Conservation (phyloP, 169 alveolate species). For the Plasmodium yoelii region DNA sequence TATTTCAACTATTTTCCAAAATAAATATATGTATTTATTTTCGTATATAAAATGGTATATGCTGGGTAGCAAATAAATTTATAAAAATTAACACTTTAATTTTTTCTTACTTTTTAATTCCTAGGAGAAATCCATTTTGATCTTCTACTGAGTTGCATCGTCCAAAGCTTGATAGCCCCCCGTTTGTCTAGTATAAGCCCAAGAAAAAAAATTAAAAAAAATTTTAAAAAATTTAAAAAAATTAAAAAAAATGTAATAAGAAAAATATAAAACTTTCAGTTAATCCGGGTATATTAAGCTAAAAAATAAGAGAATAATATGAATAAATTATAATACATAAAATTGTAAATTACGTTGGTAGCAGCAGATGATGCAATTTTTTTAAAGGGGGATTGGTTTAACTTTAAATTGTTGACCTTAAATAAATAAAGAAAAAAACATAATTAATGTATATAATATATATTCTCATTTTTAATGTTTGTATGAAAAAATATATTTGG, state of each 20-base stretch:
- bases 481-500: no score
- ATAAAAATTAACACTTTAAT: neutral
- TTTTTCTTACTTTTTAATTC: constrained; percentile 55
- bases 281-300: neutral
- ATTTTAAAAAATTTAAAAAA: no score
- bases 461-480: no score
- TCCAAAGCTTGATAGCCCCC: constrained; percentile 68
- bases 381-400: constrained; percentile 45
- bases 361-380: constrained; percentile 74
- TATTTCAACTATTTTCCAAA: neutral
- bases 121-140: constrained; percentile 45
- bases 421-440: neutral
- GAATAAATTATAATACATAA: neutral
- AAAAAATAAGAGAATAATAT: constrained; percentile 2
- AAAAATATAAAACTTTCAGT: neutral
- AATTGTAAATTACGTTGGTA: constrained; percentile 32
- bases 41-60: neutral
- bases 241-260: neutral
- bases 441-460: no score
- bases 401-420: constrained; percentile 69
- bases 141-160: constrained; percentile 65
- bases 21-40: neutral
- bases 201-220: neutral
- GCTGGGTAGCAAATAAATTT: neutral
- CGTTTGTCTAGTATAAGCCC: constrained; percentile 29